Conservation (phyloP, 208 protist species). For the Trypanosoma theileri region DNA sequence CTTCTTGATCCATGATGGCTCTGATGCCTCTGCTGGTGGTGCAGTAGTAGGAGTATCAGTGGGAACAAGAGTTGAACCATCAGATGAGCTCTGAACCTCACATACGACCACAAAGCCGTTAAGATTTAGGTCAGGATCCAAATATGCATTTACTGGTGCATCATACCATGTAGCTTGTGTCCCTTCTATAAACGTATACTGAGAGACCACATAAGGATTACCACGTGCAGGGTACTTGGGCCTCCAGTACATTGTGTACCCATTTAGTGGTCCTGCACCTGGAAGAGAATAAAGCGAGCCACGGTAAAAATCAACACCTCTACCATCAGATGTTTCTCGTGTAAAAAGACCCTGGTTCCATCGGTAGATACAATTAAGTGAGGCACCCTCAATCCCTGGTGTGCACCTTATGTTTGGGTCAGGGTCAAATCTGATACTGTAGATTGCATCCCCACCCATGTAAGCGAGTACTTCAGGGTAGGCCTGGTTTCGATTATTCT, state of each 20-base stretch:
- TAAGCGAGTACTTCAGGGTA: background rate
- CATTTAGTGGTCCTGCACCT: constrained; percentile 2
- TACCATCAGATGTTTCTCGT: background rate
- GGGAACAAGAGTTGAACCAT: too few species aligned
- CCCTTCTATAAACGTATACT: too few species aligned
- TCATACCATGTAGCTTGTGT: background rate
- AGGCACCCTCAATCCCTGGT: background rate
- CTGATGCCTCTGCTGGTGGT: background rate
- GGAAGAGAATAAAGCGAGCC: constrained; percentile 1
- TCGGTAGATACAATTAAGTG: background rate
- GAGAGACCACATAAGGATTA: background rate
- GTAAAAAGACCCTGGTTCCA: constrained; percentile 2
- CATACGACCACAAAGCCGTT: background rate
- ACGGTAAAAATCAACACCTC: constrained; percentile 1
- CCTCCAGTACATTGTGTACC: background rate
- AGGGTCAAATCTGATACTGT: background rate
- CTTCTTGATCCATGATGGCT: constrained; percentile 4
- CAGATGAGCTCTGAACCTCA: background rate
- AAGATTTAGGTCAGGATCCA: background rate
- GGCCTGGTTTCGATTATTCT: too few species aligned
- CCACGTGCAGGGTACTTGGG: background rate
- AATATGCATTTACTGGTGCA: background rate
- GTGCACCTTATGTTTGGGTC: background rate
- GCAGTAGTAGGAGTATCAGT: background rate
- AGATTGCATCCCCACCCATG: constrained; percentile 4